Percentiles rank a stretch among this genome's conserved stretches.
Conservation (phyloP, 192 early-diverging fungal genomes). For the Entomortierella parvispora region DNA sequence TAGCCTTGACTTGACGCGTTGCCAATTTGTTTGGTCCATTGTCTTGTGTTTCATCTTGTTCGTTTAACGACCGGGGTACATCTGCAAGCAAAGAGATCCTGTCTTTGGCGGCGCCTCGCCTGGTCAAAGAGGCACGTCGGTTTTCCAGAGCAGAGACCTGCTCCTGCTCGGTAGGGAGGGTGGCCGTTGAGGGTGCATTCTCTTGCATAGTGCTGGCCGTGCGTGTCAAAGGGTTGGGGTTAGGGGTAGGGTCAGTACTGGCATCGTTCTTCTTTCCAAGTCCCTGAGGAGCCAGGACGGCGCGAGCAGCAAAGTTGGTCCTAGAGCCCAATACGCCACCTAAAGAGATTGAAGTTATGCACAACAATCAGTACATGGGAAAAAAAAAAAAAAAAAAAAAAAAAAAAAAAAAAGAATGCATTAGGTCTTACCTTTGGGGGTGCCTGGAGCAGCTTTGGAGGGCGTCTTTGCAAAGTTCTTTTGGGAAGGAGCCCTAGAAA, state of each 20-base stretch:
- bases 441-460: neutral
- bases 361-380: no score
- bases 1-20: slow-evolving; percentile 6
- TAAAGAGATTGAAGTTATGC: no score
- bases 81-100: slow-evolving; percentile 34
- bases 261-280: neutral
- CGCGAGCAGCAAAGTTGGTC: no score
- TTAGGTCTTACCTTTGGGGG: no score
- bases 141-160: neutral
- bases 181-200: neutral
- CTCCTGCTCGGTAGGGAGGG: neutral
- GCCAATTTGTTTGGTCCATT: neutral
- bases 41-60: neutral
- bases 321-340: no score
- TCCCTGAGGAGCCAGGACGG: no score
- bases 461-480: no score
- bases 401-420: neutral
- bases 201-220: slow-evolving; percentile 37
- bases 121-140: slow-evolving; percentile 32
- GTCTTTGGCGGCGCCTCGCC: slow-evolving; percentile 41
- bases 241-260: neutral
- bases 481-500: no score
- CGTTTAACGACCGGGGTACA: slow-evolving; percentile 4
- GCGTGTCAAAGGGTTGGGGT: slow-evolving; percentile 8
- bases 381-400: neutral